Evolutionary conservation across 140 eudicot species (phyloP), one percentile per base, ranked within the genome.

Genomic region (Senecio squalidus): DNA sequence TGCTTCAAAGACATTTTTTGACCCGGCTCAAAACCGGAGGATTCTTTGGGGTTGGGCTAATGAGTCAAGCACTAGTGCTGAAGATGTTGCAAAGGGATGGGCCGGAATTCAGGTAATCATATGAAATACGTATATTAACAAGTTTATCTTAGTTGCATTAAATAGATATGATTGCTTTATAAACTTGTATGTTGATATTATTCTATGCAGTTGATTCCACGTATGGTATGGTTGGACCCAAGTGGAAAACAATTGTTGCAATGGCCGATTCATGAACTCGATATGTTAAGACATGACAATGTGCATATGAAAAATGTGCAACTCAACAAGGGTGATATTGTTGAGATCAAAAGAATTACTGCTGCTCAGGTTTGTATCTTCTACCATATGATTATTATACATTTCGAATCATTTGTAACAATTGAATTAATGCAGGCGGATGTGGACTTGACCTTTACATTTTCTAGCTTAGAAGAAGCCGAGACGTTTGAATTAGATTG

Each of bases 31-130:
- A 73, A 74, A 60, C 38, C 64, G 92, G 22, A 74, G 91, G 78
- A 77, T 86, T 24, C 28, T 82, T 33, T 82, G 87, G 91, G 88
- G 82, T 21, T 86, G 95, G 95, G 80, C 82, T 34, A 76, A 79
- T 17, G 95, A 86, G 61, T 79, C 91, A 0, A 75, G 76, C 20
- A 24, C 75, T 1, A 2, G 24, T 0, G 0, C 2, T 0, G 78
- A 76, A 26, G 83, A 79, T 62, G 49, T 62, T 0, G 13, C 24
- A n/a, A 86, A 86, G 34, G 95, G 92, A 28, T 86, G 95, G 95
- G 82, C 95, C 0, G 92, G 95, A 27, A 74, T 82, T 53, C 88
- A 79, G 84, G 95, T 86, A 78, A n/a, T n/a, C n/a, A n/a, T n/a
- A n/a, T n/a, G n/a, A n/a, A n/a, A n/a, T n/a, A n/a, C n/a, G n/a